phyloP scores from a whole-genome alignment of 129 eudicot genomes.

The Logfia minima region DNA sequence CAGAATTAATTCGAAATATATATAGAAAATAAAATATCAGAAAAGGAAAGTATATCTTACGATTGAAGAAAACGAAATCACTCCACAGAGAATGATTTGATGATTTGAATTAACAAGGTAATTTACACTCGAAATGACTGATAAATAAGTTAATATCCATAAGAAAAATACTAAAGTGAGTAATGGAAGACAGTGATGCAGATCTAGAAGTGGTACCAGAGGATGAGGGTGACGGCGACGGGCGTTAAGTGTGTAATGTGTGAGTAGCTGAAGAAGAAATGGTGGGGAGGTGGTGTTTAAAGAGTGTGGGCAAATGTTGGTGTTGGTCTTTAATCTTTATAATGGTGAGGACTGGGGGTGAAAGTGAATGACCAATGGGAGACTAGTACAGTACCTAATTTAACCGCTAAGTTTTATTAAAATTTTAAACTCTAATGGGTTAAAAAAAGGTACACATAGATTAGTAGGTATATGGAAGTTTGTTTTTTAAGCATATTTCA shows the following conservation, averaged over 20 bases:
- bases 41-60: constrained; percentile 20
- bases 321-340: constrained; percentile 21
- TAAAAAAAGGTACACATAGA: neutral
- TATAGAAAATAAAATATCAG: neutral
- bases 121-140: neutral
- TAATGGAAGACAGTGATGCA: constrained; percentile 12
- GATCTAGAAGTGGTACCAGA: constrained; percentile 23
- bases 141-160: neutral
- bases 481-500: too few species aligned
- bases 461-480: too few species aligned
- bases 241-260: neutral
- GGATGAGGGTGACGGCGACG: neutral
- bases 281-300: constrained; percentile 21
- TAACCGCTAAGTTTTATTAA: constrained; percentile 26
- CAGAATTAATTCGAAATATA: constrained; percentile 17
- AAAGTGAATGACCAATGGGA: constrained; percentile 2
- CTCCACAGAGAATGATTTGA: constrained; percentile 24
- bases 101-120: too few species aligned
- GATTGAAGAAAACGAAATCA: constrained; percentile 16
- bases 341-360: constrained; percentile 28
- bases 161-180: neutral
- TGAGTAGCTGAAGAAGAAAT: neutral
- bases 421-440: neutral
- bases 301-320: constrained; percentile 21
- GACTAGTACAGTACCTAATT: constrained; percentile 18